A percentile compares a stretch with the other conserved stretches of the same genome.
Conservation (phyloP, 1,284 basidiomycete species). For the Apiotrichum laibachii region DNA sequence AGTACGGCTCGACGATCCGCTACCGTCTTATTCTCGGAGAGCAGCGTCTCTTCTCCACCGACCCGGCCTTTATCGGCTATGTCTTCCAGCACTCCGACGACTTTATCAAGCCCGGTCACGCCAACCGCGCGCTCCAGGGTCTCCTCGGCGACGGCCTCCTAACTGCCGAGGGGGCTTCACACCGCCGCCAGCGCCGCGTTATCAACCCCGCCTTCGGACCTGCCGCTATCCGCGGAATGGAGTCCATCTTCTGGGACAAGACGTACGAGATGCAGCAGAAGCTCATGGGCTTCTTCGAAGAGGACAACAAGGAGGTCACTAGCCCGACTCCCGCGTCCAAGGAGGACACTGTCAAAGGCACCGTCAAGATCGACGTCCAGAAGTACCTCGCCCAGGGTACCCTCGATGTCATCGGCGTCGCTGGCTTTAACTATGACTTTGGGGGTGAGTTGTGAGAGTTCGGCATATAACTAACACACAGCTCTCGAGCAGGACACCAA, state of each 20-base stretch:
- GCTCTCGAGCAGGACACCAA: constrained; percentile 30
- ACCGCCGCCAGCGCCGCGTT: constrained; percentile 56
- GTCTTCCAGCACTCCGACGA: constrained; percentile 62
- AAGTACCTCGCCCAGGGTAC: constrained; percentile 61
- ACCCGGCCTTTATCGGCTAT: constrained; percentile 61
- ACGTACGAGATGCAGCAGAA: constrained; percentile 56
- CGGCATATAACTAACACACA: not conserved
- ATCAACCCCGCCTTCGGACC: constrained; percentile 53
- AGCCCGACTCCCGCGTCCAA: constrained; percentile 16
- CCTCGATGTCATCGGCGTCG: constrained; percentile 65
- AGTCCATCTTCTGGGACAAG: constrained; percentile 64
- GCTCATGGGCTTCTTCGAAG: constrained; percentile 15
- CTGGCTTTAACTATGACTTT: constrained; percentile 64
- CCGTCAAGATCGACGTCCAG: constrained; percentile 55
- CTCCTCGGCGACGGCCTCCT: constrained; percentile 46
- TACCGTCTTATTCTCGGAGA: constrained; percentile 21
- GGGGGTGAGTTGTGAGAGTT: constrained; percentile 12
- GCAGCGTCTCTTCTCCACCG: constrained; percentile 59
- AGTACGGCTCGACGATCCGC: constrained; percentile 28
- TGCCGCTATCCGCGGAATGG: constrained; percentile 48
- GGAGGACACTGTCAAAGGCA: constrained; percentile 11
- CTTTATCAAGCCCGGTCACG: constrained; percentile 65
- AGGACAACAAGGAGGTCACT: constrained; percentile 5
- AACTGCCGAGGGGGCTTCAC: constrained; percentile 54
- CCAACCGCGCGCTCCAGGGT: constrained; percentile 57